These are phyloP conservation scores for Fragaria vesca DNA, from an alignment of 306 rosid species.

Conservation along the genomic window DNA sequence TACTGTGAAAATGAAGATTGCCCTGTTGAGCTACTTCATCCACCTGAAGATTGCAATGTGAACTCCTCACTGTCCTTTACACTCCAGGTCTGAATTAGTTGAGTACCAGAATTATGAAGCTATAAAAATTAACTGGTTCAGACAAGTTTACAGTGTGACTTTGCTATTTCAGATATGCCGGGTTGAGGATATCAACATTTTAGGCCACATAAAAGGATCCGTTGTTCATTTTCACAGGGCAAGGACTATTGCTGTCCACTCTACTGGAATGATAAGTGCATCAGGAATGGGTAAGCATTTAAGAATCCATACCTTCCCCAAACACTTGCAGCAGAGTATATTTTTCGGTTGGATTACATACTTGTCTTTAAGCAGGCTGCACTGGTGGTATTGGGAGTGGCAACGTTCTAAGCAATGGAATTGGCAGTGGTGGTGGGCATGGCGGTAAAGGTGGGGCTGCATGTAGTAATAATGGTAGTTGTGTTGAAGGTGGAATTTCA, in stretches of 20 bases:
- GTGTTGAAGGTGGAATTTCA: conserved; percentile 74
- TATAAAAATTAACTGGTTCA: conserved; percentile 13
- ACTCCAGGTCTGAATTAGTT: conserved; percentile 66
- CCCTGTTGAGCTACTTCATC: conserved; percentile 76
- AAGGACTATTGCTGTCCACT: conserved; percentile 68
- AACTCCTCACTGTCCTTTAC: conserved; percentile 93
- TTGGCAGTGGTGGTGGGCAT: conserved; percentile 97
- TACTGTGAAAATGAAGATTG: conserved; percentile 71
- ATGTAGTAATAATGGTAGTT: conserved; percentile 48
- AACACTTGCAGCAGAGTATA: not conserved
- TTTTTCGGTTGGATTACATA: conserved; percentile 6
- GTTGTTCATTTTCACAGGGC: conserved; percentile 98
- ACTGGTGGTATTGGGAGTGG: conserved; percentile 89
- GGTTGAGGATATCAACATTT: conserved; percentile 83
- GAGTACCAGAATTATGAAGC: conserved; percentile 12
- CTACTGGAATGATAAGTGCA: conserved; percentile 83
- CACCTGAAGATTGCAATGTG: conserved; percentile 99
- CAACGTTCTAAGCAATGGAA: conserved; percentile 47
- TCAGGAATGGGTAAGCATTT: conserved; percentile 82
- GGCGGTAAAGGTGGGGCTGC: conserved; percentile 94
- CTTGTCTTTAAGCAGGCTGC: conserved; percentile 58
- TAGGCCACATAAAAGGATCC: conserved; percentile 91
- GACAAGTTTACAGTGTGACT: conserved; percentile 18
- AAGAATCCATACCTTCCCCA: not conserved
- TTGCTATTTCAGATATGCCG: conserved; percentile 79